A percentile compares a stretch with the other conserved stretches of the same genome.
phyloP scores from a whole-genome alignment of 1,284 basidiomycete species.

The Chalciporus sp. region DNA sequence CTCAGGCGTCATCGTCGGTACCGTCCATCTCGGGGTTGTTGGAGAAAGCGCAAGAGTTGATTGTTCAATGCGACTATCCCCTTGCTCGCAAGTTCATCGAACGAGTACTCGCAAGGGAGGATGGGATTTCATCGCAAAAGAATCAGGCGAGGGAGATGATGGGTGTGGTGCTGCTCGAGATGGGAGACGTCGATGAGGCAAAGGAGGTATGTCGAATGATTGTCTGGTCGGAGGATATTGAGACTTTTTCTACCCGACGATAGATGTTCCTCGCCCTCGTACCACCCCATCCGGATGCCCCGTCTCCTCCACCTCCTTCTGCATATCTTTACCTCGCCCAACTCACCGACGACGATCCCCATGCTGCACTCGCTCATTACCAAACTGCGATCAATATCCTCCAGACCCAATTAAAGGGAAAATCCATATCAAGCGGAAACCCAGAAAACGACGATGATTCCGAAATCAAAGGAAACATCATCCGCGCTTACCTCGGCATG shows the following conservation, averaged over 20 bases:
- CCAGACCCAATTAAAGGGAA: slow-evolving; percentile 70
- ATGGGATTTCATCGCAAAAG: slow-evolving; percentile 49
- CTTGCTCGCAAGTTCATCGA: slow-evolving; percentile 75
- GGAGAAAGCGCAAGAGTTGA: slow-evolving; percentile 74
- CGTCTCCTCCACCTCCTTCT: slow-evolving; percentile 70
- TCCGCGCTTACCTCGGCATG: slow-evolving; percentile 87
- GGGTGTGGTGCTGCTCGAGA: slow-evolving; percentile 77
- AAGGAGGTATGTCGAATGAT: slow-evolving; percentile 54
- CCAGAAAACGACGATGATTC: slow-evolving; percentile 49
- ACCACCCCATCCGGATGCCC: slow-evolving; percentile 59
- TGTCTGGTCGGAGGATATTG: background rate
- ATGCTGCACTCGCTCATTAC: slow-evolving; percentile 79
- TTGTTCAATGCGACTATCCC: slow-evolving; percentile 84
- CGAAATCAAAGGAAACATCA: slow-evolving; percentile 74
- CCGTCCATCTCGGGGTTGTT: slow-evolving; percentile 58
- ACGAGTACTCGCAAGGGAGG: slow-evolving; percentile 69
- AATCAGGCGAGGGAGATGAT: slow-evolving; percentile 79
- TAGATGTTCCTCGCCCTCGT: slow-evolving; percentile 70
- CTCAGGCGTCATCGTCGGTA: slow-evolving; percentile 15
- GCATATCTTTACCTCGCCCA: slow-evolving; percentile 93
- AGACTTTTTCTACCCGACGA: background rate
- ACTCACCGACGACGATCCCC: slow-evolving; percentile 76
- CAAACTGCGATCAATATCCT: slow-evolving; percentile 80
- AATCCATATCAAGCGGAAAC: slow-evolving; percentile 41
- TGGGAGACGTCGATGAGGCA: slow-evolving; percentile 75